Conservation (phyloP, 768 basidiomycete species). For the Agrocybe pediades region DNA sequence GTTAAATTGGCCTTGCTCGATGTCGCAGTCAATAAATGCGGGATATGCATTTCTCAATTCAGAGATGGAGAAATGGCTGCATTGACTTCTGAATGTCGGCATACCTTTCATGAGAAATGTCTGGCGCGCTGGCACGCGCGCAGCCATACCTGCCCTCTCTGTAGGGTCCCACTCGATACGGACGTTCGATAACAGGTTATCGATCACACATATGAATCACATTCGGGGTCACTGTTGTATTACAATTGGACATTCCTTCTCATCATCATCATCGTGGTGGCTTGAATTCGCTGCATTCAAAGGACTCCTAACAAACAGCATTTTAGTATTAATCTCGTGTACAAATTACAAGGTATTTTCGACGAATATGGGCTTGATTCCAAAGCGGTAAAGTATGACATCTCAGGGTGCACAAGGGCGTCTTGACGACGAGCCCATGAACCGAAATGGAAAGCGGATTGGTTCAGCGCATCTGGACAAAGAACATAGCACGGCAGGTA, state of each 20-base stretch:
- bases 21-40: slow-evolving; percentile 65
- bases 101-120: slow-evolving; percentile 70
- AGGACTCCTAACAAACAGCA: not conserved
- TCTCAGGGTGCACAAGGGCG: no score
- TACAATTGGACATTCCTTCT: not conserved
- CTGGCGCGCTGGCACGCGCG: slow-evolving; percentile 61
- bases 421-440: no score
- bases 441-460: no score
- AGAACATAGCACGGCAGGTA: not conserved
- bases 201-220: not conserved
- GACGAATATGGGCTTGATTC: no score
- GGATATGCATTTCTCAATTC: slow-evolving; percentile 75
- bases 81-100: slow-evolving; percentile 59
- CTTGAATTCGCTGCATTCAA: not conserved
- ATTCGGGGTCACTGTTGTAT: not conserved
- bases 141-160: slow-evolving; percentile 66
- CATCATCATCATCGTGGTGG: not conserved
- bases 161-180: slow-evolving; percentile 47
- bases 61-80: slow-evolving; percentile 56
- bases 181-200: slow-evolving; percentile 29
- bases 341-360: not conserved
- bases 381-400: no score
- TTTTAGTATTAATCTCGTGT: no score
- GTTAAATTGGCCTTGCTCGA: slow-evolving; percentile 69
- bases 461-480: not conserved